These are phyloP conservation scores for Bryoerythrophyllum caledonicum DNA, from an alignment of 225 moss, liverwort and hornwort species.

Conservation along the genomic window DNA sequence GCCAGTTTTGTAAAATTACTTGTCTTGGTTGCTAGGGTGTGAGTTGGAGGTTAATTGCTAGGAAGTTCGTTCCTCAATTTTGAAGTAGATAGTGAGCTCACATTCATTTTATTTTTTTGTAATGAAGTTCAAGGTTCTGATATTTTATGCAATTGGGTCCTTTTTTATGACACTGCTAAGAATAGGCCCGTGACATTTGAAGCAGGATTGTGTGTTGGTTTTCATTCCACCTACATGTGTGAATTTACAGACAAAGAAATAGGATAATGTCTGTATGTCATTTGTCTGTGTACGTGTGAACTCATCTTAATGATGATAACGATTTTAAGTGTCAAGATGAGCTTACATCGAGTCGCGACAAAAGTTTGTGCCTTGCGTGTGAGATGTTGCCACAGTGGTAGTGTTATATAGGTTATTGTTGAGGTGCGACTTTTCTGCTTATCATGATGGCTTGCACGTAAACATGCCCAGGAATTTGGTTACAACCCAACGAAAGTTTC, in stretches of 20 bases:
- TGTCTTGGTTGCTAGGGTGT: slow-evolving; percentile 28
- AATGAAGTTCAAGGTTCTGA: slow-evolving; percentile 2
- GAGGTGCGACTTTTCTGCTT: background rate
- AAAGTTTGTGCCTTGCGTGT: background rate
- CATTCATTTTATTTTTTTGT: background rate
- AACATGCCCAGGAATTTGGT: background rate
- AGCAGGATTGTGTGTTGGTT: background rate
- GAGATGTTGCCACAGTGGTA: background rate
- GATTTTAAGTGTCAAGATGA: no score
- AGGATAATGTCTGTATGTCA: background rate
- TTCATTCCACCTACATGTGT: background rate
- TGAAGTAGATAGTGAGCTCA: slow-evolving; percentile 17
- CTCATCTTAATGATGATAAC: background rate
- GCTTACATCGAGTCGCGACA: background rate
- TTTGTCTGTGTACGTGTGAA: no score
- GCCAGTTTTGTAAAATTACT: slow-evolving; percentile 32
- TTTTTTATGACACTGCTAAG: no score
- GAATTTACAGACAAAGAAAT: background rate
- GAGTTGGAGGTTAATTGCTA: slow-evolving; percentile 20
- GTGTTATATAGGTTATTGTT: no score
- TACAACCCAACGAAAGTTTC: background rate
- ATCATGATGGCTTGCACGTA: background rate
- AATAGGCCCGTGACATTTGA: background rate
- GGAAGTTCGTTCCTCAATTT: slow-evolving; percentile 23
- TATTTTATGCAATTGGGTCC: background rate